phyloP scores from a whole-genome alignment of 495 filamentous ascomycete genomes.

The Lindgomyces ingoldianus region DNA sequence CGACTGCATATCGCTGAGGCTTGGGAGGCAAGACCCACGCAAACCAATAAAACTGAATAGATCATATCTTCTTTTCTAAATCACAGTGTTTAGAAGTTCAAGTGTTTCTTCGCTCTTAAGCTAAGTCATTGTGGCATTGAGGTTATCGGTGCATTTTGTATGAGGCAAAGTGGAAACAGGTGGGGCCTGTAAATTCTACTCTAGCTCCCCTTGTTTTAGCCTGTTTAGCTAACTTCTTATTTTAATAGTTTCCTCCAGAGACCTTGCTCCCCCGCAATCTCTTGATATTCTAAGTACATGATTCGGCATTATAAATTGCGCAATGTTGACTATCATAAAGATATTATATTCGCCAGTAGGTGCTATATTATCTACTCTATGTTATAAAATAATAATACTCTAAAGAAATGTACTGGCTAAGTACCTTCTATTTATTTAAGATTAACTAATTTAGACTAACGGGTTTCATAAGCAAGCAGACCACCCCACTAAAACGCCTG shows the following conservation, averaged over 20 bases:
- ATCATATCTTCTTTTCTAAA: background rate
- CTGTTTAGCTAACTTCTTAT: background rate
- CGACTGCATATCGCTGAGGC: slow-evolving; percentile 26
- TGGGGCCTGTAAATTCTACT: too few species aligned
- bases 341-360: too few species aligned
- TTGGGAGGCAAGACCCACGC: slow-evolving; percentile 11
- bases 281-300: background rate
- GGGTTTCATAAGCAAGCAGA: too few species aligned
- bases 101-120: background rate
- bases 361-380: too few species aligned
- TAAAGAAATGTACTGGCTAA: too few species aligned
- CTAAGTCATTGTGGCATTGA: too few species aligned
- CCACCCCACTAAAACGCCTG: too few species aligned
- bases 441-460: too few species aligned
- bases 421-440: too few species aligned
- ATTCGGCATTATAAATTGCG: background rate
- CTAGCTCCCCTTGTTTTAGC: background rate
- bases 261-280: background rate
- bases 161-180: background rate
- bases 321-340: background rate
- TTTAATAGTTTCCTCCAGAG: background rate
- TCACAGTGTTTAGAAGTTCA: background rate
- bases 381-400: too few species aligned
- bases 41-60: background rate
- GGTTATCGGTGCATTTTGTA: background rate